Evolutionary conservation across 768 basidiomycete species (phyloP), one percentile per base, ranked within the genome.

Genomic region (Tremella mesenterica): DNA sequence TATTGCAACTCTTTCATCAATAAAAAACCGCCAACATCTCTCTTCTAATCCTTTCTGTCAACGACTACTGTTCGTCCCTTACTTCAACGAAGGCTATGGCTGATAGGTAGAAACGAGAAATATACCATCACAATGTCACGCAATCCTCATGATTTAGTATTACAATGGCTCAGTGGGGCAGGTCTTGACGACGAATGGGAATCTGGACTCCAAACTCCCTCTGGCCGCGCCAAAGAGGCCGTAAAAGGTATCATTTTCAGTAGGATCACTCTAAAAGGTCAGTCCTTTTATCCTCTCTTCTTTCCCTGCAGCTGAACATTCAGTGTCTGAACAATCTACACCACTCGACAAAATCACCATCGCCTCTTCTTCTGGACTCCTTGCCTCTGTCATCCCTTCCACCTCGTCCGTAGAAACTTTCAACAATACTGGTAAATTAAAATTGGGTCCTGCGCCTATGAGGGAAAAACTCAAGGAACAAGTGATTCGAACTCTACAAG

Each of bases 181-280:
- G 71, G 72, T 0, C 60, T 50, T 83, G 91, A 54, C 84, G 91
- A 52, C 80, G 84, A n/a, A 70, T 85, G 59, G 92, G 92, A 47
- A 76, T 79, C 53, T 83, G 88, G 7, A 80, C 83, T 47, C 84
- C 89, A 83, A 28, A 88, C 86, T 1, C 84, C 88, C 61, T 81
- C 80, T 52, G 89, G 88, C 18, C 83, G 91, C 56, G 89, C 90
- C 4, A 79, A 95, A 62, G 84, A 89, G 48, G 81, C 88, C 9
- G 85, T 97, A 39, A 85, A 96, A 82, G 82, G 85, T 38, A 89
- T 97, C 31, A 85, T 99, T 21, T 95, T 95, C 70, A 92, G 90
- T 70, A 85, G 91, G 67, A 78, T 99, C 30, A 82, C 83, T 34
- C 88, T 97, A 59, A 85, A 92, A 64, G n/a, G n/a, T n/a, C n/a